Percentiles rank a stretch among this genome's conserved stretches.
Evolutionary conservation across 306 rosid species (phyloP).

Genomic region (Fragaria iinumae): DNA sequence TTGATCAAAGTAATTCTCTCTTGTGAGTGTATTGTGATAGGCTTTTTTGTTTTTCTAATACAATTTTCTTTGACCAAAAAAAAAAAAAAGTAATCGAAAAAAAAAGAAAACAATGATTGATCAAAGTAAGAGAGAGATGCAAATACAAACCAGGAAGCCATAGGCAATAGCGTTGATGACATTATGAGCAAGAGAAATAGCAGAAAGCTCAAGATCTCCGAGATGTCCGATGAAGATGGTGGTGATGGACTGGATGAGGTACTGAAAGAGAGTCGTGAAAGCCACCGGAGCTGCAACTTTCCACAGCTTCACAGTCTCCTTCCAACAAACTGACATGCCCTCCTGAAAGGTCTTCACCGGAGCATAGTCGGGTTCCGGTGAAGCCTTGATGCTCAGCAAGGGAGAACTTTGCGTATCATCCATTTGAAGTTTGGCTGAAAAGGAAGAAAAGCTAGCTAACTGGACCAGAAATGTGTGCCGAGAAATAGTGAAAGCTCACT

Average conservation of each 20-base stretch:
- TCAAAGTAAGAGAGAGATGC: not conserved
- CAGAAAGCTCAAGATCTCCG: slow-evolving; percentile 30
- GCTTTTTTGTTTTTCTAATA: no score
- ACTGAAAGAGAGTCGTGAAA: slow-evolving; percentile 23
- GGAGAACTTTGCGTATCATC: not conserved
- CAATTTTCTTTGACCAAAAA: no score
- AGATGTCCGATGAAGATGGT: slow-evolving; percentile 21
- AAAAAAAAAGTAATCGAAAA: no score
- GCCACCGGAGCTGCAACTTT: slow-evolving; percentile 28
- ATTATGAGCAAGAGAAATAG: slow-evolving; percentile 14
- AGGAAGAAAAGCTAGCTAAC: not conserved
- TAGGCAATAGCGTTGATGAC: slow-evolving; percentile 20
- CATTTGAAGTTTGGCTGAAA: not conserved
- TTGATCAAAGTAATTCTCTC: no score
- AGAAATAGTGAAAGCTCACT: not conserved
- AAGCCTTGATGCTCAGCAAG: not conserved
- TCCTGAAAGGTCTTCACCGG: slow-evolving; percentile 21
- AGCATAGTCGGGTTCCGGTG: slow-evolving; percentile 16
- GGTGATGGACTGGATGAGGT: slow-evolving; percentile 8
- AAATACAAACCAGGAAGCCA: slow-evolving; percentile 15
- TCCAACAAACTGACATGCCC: slow-evolving; percentile 22
- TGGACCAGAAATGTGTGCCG: not conserved
- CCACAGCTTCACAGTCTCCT: slow-evolving; percentile 39
- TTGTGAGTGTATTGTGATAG: no score
- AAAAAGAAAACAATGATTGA: not conserved